Percentiles rank a stretch among this genome's conserved stretches.
Evolutionary conservation across 345 rosid species (phyloP).

Genomic region (Hypericum androsaemum): DNA sequence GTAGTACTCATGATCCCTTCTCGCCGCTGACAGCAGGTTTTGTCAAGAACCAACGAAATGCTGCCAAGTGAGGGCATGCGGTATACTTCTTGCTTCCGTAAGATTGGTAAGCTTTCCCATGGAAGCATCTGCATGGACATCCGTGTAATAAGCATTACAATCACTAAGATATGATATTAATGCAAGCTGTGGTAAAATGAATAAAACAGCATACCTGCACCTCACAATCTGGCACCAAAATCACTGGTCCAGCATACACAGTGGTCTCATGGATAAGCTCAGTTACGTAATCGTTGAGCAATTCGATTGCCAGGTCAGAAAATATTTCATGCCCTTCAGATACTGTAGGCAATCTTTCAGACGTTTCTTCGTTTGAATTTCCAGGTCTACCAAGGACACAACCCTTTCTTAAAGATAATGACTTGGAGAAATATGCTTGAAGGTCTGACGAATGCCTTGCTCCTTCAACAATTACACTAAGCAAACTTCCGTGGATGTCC

Average conservation of each 20-base stretch:
- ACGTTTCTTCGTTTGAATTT: constrained; percentile 27
- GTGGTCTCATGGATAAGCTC: constrained; percentile 38
- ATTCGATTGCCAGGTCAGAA: constrained; percentile 43
- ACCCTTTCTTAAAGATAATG: constrained; percentile 34
- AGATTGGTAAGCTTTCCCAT: constrained; percentile 83
- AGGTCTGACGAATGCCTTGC: constrained; percentile 23
- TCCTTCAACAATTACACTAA: constrained; percentile 52
- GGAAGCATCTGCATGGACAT: constrained; percentile 74
- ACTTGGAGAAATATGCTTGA: constrained; percentile 36
- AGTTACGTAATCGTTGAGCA: constrained; percentile 46
- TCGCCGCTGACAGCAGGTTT: constrained; percentile 28
- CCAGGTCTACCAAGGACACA: constrained; percentile 46
- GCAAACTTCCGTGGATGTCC: constrained; percentile 48
- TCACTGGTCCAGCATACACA: constrained; percentile 48
- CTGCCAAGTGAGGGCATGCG: constrained; percentile 95
- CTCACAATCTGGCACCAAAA: constrained; percentile 66
- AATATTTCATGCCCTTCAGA: constrained; percentile 23
- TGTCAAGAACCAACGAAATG: constrained; percentile 42
- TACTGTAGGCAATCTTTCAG: constrained; percentile 16
- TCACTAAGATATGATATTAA: too few relatives aligned
- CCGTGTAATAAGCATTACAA: constrained; percentile 6
- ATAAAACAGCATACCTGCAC: constrained; percentile 54
- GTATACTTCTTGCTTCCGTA: constrained; percentile 82
- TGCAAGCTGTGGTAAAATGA: background rate
- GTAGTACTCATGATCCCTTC: constrained; percentile 24